phyloP scores from a whole-genome alignment of 345 rosid genomes.

The Boechera stricta region DNA sequence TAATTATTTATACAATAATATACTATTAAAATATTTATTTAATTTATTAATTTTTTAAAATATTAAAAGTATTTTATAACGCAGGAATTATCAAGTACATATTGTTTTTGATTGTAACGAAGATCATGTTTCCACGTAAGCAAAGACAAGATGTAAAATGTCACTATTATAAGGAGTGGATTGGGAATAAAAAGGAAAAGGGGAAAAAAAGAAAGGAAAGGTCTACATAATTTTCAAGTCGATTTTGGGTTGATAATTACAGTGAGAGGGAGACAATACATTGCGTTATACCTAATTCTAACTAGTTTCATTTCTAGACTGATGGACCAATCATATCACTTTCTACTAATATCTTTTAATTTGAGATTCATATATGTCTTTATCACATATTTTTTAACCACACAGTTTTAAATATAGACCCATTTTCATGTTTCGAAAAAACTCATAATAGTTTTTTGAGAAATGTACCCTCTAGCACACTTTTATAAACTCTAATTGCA shows the following conservation, averaged over 20 bases:
- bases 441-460: too few species aligned
- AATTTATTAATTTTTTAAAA: too few species aligned
- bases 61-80: too few species aligned
- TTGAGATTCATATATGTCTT: constrained; percentile 18
- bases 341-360: constrained; percentile 31
- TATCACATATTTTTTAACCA: constrained; percentile 1
- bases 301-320: constrained; percentile 41
- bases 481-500: too few species aligned
- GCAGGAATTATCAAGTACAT: too few species aligned
- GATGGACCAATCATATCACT: constrained; percentile 40
- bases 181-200: constrained; percentile 18
- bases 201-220: constrained; percentile 4
- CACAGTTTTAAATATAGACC: not conserved
- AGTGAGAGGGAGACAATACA: constrained; percentile 38
- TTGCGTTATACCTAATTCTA: constrained; percentile 35
- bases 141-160: constrained; percentile 9
- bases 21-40: too few species aligned
- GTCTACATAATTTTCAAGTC: constrained; percentile 36
- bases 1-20: too few species aligned
- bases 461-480: too few species aligned
- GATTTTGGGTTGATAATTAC: constrained; percentile 38
- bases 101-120: too few species aligned
- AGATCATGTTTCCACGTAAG: constrained; percentile 7
- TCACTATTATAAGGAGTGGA: constrained; percentile 26
- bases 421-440: not conserved